Evolutionary conservation across 2,329 filamentous ascomycete genomes (phyloP).

Genomic region (Domatiomyces globalis): DNA sequence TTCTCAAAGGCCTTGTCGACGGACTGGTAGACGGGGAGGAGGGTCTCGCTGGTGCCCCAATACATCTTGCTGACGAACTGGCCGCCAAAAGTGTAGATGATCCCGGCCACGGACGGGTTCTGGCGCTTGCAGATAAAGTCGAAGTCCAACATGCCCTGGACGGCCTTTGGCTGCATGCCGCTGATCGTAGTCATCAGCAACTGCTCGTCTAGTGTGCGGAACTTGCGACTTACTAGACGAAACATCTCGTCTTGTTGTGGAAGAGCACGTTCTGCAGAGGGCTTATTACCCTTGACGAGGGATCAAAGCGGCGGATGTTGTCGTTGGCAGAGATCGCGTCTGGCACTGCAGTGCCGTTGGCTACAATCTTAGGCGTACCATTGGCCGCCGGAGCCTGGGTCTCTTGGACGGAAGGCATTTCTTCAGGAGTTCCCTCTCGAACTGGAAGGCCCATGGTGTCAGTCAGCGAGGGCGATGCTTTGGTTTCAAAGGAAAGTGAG

Average conservation of each 20-base stretch:
- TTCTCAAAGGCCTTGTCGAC: conserved; percentile 85
- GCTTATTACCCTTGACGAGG: conserved; percentile 82
- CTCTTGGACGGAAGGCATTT: conserved; percentile 38
- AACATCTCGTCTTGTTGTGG: conserved; percentile 99
- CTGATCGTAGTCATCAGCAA: conserved; percentile 23
- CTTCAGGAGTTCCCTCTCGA: conserved; percentile 12
- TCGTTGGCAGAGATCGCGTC: conserved; percentile 65
- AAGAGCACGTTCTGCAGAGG: conserved; percentile 85
- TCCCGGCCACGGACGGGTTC: conserved; percentile 91
- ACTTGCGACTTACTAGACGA: conserved; percentile 81
- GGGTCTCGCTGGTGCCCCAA: conserved; percentile 99
- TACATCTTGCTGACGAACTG: conserved; percentile 99
- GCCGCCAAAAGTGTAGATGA: conserved; percentile 99
- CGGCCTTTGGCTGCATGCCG: conserved; percentile 88
- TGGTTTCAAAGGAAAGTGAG: not conserved
- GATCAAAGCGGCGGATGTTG: conserved; percentile 93
- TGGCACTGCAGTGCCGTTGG: conserved; percentile 17
- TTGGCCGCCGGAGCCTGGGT: conserved; percentile 38
- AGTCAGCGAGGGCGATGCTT: conserved; percentile 4
- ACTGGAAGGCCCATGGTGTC: conserved; percentile 16
- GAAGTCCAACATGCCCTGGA: conserved; percentile 93
- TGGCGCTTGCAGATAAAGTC: conserved; percentile 99
- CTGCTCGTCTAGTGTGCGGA: not conserved
- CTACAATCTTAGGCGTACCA: conserved; percentile 31
- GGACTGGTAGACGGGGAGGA: conserved; percentile 94